Conservation (phyloP, 495 filamentous ascomycete species). For the Penicillium herquei region DNA sequence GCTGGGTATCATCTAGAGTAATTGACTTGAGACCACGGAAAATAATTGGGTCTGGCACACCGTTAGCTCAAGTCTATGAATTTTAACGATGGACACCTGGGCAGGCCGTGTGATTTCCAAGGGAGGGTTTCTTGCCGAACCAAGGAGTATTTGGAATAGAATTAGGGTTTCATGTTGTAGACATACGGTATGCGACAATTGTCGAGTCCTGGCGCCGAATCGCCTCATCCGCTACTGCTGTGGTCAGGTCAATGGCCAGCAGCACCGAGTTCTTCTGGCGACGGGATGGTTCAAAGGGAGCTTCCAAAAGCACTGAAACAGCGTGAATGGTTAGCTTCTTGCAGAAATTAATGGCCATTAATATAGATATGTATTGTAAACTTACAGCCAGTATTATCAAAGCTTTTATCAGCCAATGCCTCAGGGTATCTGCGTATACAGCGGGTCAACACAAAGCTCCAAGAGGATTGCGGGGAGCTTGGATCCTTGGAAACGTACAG, state of each 20-base stretch:
- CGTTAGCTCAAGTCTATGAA: neutral
- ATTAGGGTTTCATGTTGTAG: neutral
- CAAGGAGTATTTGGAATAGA: neutral
- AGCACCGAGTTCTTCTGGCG: conserved; percentile 72
- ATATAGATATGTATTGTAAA: neutral
- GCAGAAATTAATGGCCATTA: neutral
- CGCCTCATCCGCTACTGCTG: conserved; percentile 87
- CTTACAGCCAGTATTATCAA: conserved; percentile 89
- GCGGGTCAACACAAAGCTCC: conserved; percentile 19
- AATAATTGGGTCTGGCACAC: conserved; percentile 79
- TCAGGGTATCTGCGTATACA: conserved; percentile 74
- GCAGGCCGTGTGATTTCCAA: too few relatives aligned
- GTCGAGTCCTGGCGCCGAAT: conserved; percentile 71
- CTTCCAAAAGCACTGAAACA: conserved; percentile 68
- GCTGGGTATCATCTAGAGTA: conserved; percentile 80
- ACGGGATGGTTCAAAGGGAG: conserved; percentile 59
- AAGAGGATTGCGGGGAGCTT: conserved; percentile 18
- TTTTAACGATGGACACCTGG: neutral
- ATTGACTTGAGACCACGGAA: conserved; percentile 87
- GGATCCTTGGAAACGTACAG: conserved; percentile 57
- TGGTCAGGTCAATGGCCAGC: conserved; percentile 88
- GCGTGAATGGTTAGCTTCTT: conserved; percentile 8
- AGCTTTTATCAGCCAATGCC: conserved; percentile 82
- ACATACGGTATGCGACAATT: conserved; percentile 84
- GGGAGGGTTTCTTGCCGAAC: too few relatives aligned